Evolutionary conservation across 805 yeast genomes (phyloP).

Genomic region (Wickerhamomyces ciferrii): DNA sequence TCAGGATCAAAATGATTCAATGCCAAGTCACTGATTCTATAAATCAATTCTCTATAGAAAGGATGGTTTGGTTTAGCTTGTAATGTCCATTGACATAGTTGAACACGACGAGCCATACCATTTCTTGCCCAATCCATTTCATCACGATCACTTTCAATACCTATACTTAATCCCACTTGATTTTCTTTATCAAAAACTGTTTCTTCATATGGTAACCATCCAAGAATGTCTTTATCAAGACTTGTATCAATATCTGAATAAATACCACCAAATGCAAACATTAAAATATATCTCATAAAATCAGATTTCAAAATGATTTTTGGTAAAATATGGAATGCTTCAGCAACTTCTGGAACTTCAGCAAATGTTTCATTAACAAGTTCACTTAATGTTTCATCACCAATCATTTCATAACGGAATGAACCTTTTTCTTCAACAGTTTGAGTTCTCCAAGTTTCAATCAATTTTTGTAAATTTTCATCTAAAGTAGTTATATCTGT

Average conservation of each 20-base stretch:
- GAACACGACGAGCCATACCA: constrained; percentile 46
- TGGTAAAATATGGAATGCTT: constrained; percentile 42
- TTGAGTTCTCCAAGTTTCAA: constrained; percentile 5
- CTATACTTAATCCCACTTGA: constrained; percentile 45
- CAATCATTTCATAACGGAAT: constrained; percentile 8
- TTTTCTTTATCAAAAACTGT: constrained; percentile 3
- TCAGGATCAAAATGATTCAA: constrained; percentile 29
- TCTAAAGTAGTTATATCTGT: constrained; percentile 5
- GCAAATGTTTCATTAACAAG: constrained; percentile 31
- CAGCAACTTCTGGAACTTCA: constrained; percentile 43
- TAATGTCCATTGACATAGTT: constrained; percentile 58
- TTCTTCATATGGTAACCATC: constrained; percentile 43
- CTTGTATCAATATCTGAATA: constrained; percentile 58
- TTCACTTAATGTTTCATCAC: constrained; percentile 34
- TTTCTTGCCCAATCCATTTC: constrained; percentile 48
- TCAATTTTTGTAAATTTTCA: constrained; percentile 3
- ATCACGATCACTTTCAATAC: constrained; percentile 49
- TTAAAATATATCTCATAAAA: constrained; percentile 44
- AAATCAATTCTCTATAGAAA: constrained; percentile 46
- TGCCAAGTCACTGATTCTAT: constrained; percentile 46
- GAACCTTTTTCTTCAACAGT: constrained; percentile 1
- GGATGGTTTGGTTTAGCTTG: constrained; percentile 62
- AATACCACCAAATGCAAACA: constrained; percentile 50
- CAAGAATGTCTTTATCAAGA: constrained; percentile 48
- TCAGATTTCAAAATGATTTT: constrained; percentile 47